These are phyloP conservation scores for Schwanniomyces occidentalis DNA, from an alignment of 805 yeast genomes.

Conservation along the genomic window DNA sequence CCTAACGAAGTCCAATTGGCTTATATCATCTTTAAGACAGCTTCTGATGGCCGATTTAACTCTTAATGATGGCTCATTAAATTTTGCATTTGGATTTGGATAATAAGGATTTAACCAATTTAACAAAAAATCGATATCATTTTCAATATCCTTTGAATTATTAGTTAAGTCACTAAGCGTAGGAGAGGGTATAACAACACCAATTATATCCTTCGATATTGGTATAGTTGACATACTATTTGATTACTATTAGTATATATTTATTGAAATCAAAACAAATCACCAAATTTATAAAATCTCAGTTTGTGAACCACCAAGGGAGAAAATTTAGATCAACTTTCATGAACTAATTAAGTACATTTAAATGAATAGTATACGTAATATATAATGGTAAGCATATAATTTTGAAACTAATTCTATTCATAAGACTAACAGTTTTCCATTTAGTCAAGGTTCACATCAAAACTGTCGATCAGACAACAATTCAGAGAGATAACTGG, in stretches of 20 bases:
- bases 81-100: constrained; percentile 10
- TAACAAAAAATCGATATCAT: constrained; percentile 33
- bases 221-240: constrained; percentile 2
- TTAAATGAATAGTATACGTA: neutral
- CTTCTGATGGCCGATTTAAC: constrained; percentile 36
- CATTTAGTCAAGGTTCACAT: constrained; percentile 1
- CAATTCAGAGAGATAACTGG: constrained; percentile 46
- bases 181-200: constrained; percentile 14
- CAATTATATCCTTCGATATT: constrained; percentile 11
- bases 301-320: constrained; percentile 3
- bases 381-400: constrained; percentile 2
- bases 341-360: too few relatives aligned
- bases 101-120: constrained; percentile 34
- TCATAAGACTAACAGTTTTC: neutral
- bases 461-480: constrained; percentile 18
- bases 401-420: neutral
- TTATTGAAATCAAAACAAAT: too few relatives aligned
- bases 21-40: constrained; percentile 33
- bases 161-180: constrained; percentile 13
- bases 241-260: too few relatives aligned
- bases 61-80: constrained; percentile 31
- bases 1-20: constrained; percentile 33
- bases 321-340: neutral
- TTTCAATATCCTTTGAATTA: constrained; percentile 27
- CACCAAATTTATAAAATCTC: neutral